These are phyloP conservation scores for Smithsoniella earleae DNA, from an alignment of 163 green algal species.

Conservation along the genomic window DNA sequence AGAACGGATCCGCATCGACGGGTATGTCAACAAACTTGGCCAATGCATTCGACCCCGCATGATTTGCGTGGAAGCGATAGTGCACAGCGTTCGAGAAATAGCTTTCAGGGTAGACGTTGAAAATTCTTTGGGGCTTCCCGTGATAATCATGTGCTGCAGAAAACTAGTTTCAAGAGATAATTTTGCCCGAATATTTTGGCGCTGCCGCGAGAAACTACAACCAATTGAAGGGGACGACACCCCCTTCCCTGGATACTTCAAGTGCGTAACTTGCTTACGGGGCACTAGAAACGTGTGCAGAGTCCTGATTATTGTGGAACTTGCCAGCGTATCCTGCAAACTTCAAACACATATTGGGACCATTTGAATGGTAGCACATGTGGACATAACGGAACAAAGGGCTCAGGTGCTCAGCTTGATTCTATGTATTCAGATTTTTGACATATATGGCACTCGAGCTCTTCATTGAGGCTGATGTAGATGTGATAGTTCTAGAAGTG, in stretches of 20 bases:
- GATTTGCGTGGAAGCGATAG: not conserved
- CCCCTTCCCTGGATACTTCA: not conserved
- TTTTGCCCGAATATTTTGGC: constrained; percentile 1
- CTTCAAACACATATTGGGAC: too few relatives aligned
- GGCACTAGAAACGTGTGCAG: not conserved
- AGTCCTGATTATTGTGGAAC: not conserved
- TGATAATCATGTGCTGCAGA: not conserved
- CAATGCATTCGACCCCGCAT: not conserved
- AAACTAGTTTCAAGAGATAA: not conserved
- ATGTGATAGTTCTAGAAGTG: constrained; percentile 83
- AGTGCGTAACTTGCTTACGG: not conserved
- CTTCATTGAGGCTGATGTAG: constrained; percentile 54
- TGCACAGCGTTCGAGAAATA: not conserved
- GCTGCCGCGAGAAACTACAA: not conserved
- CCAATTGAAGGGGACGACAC: not conserved
- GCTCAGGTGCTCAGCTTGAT: not conserved
- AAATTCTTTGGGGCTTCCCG: not conserved
- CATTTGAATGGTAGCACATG: too few relatives aligned
- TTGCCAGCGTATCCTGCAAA: not conserved
- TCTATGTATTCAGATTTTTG: constrained; percentile 8
- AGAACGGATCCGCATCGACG: constrained; percentile 84
- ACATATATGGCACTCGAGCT: constrained; percentile 43
- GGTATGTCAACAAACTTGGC: constrained; percentile 35
- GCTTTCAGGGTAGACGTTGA: not conserved
- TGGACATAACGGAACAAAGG: too few relatives aligned